phyloP scores from a whole-genome alignment of 306 rosid species.

The Luffa acutangula region DNA sequence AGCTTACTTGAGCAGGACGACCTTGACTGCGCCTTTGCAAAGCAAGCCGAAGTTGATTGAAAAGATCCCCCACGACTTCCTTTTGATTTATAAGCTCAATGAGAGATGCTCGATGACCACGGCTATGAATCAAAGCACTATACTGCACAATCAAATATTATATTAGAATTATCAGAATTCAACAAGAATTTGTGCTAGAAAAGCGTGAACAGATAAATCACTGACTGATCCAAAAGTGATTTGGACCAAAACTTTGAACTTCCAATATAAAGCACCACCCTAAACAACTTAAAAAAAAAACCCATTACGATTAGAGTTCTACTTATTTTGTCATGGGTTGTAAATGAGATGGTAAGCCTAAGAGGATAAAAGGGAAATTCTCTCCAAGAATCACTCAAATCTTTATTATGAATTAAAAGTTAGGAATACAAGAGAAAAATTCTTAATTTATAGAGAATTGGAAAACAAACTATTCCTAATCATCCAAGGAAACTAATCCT shows the following conservation, averaged over 20 bases:
- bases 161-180: slow-evolving; percentile 14
- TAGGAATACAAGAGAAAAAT: too few relatives aligned
- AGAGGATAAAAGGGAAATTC: too few relatives aligned
- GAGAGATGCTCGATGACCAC: slow-evolving; percentile 50
- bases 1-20: slow-evolving; percentile 95
- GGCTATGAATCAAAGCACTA: slow-evolving; percentile 58
- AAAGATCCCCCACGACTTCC: slow-evolving; percentile 86
- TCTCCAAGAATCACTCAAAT: too few relatives aligned
- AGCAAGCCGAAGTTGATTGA: slow-evolving; percentile 94
- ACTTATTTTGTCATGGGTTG: not conserved
- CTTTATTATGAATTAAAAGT: too few relatives aligned
- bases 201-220: not conserved
- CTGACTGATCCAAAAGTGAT: not conserved
- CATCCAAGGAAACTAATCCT: too few relatives aligned
- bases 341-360: not conserved
- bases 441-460: too few relatives aligned
- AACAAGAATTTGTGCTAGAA: not conserved
- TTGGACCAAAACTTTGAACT: not conserved
- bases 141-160: slow-evolving; percentile 56
- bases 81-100: slow-evolving; percentile 89
- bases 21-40: slow-evolving; percentile 64
- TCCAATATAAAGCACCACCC: slow-evolving; percentile 9
- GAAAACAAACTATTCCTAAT: too few relatives aligned
- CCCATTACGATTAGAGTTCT: not conserved
- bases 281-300: not conserved